Evolutionary conservation across 805 yeast genomes (phyloP).

Genomic region (Candida wancherniae): DNA sequence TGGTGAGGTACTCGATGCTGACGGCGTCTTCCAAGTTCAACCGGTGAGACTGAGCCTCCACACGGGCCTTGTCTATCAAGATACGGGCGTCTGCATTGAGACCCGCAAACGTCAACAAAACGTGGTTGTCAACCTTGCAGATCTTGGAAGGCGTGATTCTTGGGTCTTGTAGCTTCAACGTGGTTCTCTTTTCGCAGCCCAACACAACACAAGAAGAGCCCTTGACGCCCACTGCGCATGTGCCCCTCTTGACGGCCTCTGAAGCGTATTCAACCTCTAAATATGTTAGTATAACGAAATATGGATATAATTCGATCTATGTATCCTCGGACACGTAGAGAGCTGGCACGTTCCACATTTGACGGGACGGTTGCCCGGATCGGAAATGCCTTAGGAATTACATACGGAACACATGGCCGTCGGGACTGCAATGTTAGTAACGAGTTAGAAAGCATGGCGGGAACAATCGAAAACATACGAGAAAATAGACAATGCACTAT

Average conservation of each 20-base stretch:
- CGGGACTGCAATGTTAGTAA: constrained; percentile 65
- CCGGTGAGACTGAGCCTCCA: constrained; percentile 93
- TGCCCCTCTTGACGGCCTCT: constrained; percentile 97
- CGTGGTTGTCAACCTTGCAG: constrained; percentile 85
- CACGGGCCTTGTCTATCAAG: constrained; percentile 89
- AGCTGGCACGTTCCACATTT: too few species aligned
- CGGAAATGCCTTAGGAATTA: too few species aligned
- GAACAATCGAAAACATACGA: constrained; percentile 80
- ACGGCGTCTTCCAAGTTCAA: constrained; percentile 94
- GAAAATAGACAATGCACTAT: constrained; percentile 95
- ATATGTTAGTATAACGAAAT: constrained; percentile 34
- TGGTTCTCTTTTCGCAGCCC: constrained; percentile 95
- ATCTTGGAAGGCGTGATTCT: constrained; percentile 94
- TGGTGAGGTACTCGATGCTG: constrained; percentile 83
- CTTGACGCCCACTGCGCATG: constrained; percentile 96
- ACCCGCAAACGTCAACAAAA: constrained; percentile 92
- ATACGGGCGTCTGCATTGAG: constrained; percentile 97
- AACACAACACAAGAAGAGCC: constrained; percentile 85
- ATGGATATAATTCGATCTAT: too few species aligned
- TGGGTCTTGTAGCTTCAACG: constrained; percentile 92
- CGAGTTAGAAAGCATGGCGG: too few species aligned
- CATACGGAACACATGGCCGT: constrained; percentile 94
- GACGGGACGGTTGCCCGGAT: too few species aligned
- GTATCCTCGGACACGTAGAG: too few species aligned
- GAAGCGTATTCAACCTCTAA: constrained; percentile 91